These are phyloP conservation scores for Cercophora sp. DNA, from an alignment of 495 filamentous ascomycete genomes.

Conservation along the genomic window DNA sequence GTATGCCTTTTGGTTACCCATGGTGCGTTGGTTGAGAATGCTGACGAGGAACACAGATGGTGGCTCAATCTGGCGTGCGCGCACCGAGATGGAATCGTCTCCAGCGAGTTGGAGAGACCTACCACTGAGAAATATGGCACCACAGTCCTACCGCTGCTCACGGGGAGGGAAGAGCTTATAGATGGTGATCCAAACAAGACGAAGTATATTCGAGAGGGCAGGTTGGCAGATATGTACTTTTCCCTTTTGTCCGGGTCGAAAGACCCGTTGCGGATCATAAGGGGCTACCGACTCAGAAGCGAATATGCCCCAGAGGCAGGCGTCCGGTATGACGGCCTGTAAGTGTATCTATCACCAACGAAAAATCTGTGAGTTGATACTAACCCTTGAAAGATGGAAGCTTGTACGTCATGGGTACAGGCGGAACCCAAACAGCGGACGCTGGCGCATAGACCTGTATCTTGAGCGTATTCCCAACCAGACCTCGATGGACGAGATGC, in stretches of 20 bases:
- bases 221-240: slow-evolving; percentile 32
- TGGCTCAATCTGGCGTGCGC: slow-evolving; percentile 48
- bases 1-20: background rate
- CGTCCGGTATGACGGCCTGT: slow-evolving; percentile 50
- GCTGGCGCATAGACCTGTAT: slow-evolving; percentile 32
- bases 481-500: slow-evolving; percentile 26
- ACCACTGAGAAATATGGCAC: slow-evolving; percentile 35
- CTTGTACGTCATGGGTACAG: too few relatives aligned
- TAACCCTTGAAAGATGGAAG: too few relatives aligned
- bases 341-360: too few relatives aligned
- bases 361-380: too few relatives aligned
- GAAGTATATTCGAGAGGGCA: slow-evolving; percentile 35
- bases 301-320: slow-evolving; percentile 42
- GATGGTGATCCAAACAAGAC: slow-evolving; percentile 20
- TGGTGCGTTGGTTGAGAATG: too few relatives aligned
- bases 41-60: slow-evolving; percentile 35
- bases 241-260: slow-evolving; percentile 36
- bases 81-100: slow-evolving; percentile 44
- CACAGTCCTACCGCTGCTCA: slow-evolving; percentile 38
- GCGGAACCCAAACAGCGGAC: too few relatives aligned
- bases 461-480: slow-evolving; percentile 32
- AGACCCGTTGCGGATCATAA: slow-evolving; percentile 39
- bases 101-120: slow-evolving; percentile 27
- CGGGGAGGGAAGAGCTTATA: slow-evolving; percentile 37
- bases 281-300: slow-evolving; percentile 41